Evolutionary conservation across 805 yeast genomes (phyloP), one percentile per base, ranked within the genome.

Genomic region (Candida chilensis): DNA sequence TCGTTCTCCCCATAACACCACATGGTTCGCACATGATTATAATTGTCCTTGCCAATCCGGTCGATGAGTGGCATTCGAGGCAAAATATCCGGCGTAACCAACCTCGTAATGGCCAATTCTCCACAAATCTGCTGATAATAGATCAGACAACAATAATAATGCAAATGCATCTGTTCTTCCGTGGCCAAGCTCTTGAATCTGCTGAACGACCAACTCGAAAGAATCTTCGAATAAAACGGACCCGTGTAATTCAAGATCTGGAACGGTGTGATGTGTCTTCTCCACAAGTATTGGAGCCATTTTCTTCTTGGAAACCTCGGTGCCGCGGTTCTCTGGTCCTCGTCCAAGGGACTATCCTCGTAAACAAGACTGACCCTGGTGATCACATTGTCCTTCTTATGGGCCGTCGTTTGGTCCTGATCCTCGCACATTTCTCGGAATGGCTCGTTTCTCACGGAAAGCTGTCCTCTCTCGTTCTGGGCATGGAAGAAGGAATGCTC

Each of bases 1-100:
- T 78, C 86, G 22, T 51, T 55, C 35, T 76, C 83, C 7, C 86
- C 86, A 41, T 78, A 78, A 16, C 76, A 37, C 78, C 81, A 74
- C 18, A 74, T 47, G 1, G 74, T 60, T 3, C 74, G 74, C 11
- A 70, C 37, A 8, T 36, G 1, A 54, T 31, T 11, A 10, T n/a
- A 38, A 35, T 44, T 29, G 63, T 50, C 28, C 39, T 54, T 11
- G 60, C 74, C 40, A 64, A 50, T 40, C 84, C n/a, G 59, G 37
- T 71, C 77, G 19, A 71, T 38, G 27, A 78, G 48, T 3, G 86
- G 85, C 24, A 71, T 47, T 38, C 68, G 64, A 0, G 83, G 70
- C 15, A 64, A 35, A 0, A 77, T 77, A 9, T 78, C 80, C 5
- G 75, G 71, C 0, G 71, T 78, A 25, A 78, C 53, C 1, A 78